Evolutionary conservation across 164 flowering plant genomes (phyloP).

Genomic region (Magnolia kwangsiensis): DNA sequence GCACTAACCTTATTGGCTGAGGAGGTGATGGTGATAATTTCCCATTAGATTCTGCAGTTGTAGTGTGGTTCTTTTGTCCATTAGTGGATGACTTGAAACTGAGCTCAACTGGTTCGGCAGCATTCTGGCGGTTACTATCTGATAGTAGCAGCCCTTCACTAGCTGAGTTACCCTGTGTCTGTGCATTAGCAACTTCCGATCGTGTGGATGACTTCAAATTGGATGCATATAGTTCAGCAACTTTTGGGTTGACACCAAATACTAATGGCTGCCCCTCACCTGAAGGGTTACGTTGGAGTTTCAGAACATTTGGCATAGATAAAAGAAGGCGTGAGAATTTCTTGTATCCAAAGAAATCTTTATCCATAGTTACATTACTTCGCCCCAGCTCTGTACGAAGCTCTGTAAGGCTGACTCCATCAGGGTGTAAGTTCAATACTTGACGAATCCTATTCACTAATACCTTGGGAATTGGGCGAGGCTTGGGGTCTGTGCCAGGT

Average conservation of each 20-base stretch:
- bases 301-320: constrained; percentile 54
- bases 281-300: constrained; percentile 22
- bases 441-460: constrained; percentile 41
- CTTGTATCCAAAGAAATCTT: constrained; percentile 63
- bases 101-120: neutral
- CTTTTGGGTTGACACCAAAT: constrained; percentile 21
- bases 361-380: constrained; percentile 36
- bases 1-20: constrained; percentile 11
- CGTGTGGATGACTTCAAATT: constrained; percentile 14
- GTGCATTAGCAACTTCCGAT: constrained; percentile 9
- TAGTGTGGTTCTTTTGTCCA: constrained; percentile 10
- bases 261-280: constrained; percentile 42
- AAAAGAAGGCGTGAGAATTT: constrained; percentile 63
- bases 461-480: constrained; percentile 47
- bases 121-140: neutral
- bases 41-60: constrained; percentile 11
- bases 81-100: neutral
- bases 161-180: neutral
- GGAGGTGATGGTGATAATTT: constrained; percentile 12
- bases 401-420: constrained; percentile 50
- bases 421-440: constrained; percentile 47
- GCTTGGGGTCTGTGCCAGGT: constrained; percentile 27
- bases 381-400: constrained; percentile 49
- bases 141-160: neutral
- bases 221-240: constrained; percentile 24